Conservation (phyloP, 257 asterid species). For the Scutellaria baicalensis region DNA sequence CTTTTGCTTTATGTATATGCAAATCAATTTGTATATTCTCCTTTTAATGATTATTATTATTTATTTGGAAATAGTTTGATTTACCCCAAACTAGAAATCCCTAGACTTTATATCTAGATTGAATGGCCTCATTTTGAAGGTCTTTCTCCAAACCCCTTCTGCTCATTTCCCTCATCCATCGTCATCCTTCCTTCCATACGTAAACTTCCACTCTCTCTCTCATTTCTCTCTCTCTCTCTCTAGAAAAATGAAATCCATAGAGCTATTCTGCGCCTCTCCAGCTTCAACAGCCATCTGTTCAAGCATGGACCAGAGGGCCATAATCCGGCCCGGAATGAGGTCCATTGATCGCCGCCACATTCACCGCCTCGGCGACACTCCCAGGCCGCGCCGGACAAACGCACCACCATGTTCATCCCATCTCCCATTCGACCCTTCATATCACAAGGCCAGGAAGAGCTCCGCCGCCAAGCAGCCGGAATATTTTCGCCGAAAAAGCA, state of each 20-base stretch:
- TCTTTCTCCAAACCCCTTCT: constrained; percentile 5
- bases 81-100: constrained; percentile 12
- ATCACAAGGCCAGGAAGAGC: constrained; percentile 22
- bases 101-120: constrained; percentile 40
- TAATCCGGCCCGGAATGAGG: constrained; percentile 35
- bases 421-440: constrained; percentile 55
- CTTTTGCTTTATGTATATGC: too few relatives aligned
- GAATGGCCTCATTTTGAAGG: constrained; percentile 19
- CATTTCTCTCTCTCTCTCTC: not conserved
- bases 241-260: constrained; percentile 56
- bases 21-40: too few relatives aligned
- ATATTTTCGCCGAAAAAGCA: constrained; percentile 48
- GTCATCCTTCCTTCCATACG: not conserved
- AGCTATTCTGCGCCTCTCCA: constrained; percentile 74
- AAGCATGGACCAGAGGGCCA: constrained; percentile 55
- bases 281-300: constrained; percentile 90
- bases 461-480: constrained; percentile 23
- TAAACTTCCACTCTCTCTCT: not conserved
- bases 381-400: constrained; percentile 11
- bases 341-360: constrained; percentile 23
- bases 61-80: not conserved
- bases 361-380: constrained; percentile 27
- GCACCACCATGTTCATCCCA: constrained; percentile 52
- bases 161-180: not conserved
- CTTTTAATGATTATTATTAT: too few relatives aligned